phyloP scores from a whole-genome alignment of 108 stramenopile species.

The Chaetoceros tenuissimus region DNA sequence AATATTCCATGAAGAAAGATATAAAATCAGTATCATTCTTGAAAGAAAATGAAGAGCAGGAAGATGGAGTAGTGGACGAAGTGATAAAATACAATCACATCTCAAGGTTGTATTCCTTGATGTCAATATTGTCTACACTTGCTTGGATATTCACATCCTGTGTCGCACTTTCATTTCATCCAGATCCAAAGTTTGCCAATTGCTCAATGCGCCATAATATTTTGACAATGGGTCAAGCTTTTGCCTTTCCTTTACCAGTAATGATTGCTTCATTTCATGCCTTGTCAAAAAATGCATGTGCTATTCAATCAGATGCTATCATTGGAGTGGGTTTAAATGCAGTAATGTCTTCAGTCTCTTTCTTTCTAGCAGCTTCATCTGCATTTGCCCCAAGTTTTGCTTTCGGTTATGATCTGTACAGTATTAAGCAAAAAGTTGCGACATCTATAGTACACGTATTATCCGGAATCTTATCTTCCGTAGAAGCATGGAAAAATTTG shows the following conservation, averaged over 20 bases:
- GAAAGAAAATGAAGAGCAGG: too few relatives aligned
- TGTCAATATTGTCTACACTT: too few relatives aligned
- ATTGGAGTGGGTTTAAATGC: background rate
- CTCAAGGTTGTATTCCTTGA: too few relatives aligned
- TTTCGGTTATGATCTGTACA: constrained; percentile 6
- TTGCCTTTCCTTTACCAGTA: constrained; percentile 8
- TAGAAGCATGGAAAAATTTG: background rate
- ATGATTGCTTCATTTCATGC: background rate
- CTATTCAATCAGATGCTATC: background rate
- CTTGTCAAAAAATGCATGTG: background rate
- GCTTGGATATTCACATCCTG: too few relatives aligned
- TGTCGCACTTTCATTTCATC: constrained; percentile 4
- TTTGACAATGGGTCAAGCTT: constrained; percentile 7
- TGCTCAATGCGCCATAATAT: constrained; percentile 5
- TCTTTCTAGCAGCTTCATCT: constrained; percentile 1
- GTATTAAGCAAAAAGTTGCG: background rate
- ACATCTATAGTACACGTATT: background rate
- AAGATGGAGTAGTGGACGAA: too few relatives aligned
- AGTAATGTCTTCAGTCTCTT: background rate
- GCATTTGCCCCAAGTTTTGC: constrained; percentile 2
- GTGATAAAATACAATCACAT: too few relatives aligned
- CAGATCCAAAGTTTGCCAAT: constrained; percentile 8
- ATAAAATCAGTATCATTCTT: too few relatives aligned
- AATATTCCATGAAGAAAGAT: too few relatives aligned
- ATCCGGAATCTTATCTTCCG: background rate